Base-by-base conservation (phyloP, 805 yeast species). In the Saccharomycopsis microspora region DNA sequence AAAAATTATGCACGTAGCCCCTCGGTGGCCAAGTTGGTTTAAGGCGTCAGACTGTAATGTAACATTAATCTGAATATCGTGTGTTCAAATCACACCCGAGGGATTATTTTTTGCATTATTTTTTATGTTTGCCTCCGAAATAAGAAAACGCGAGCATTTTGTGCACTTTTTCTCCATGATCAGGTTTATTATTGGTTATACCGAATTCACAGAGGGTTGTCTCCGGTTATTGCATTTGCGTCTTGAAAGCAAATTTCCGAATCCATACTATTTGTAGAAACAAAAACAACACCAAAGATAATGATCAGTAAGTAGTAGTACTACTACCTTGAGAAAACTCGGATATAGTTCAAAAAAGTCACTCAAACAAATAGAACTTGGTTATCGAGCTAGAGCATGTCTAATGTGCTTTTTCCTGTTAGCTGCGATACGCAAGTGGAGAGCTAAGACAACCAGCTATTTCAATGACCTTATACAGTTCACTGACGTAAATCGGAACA, bases 21-120 rank as follows among this genome's bases (percentile, higher is more conserved):
- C 36, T n/a, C n/a, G 36, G 36, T 34, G 10, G 43, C 43, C 43
- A 41, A 41, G 43, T 41, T 41, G 43, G 43, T 41, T 34, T 34
- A 41, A 41, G 43, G 43, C 43, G 32, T n/a, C 6, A 28, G 43
- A 41, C 43, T 41, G 43, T 41, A 41, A 41, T 41, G 8, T 30
- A 19, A 30, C 43, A 41, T 19, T 41, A 19, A 41, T 41, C 43
- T 28, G 6, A 10, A 41, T 30, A 41, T 41, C 43, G 43, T 11
- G 43, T 41, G 43, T 41, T 41, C 43, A 30, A 41, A n/a, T 41
- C 43, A 41, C 43, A 11, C 43, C 43, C 43, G 29, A n/a, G 43
- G 29, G 43, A 41, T 19, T 41, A 27, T 40, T 41, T 28, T 41
- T 9, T 8, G n/a, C 7, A 27, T 41, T 41, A 9, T 41, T 9